Conservation (phyloP, 2,329 filamentous ascomycete genomes). For the Colletotrichum sp. region DNA sequence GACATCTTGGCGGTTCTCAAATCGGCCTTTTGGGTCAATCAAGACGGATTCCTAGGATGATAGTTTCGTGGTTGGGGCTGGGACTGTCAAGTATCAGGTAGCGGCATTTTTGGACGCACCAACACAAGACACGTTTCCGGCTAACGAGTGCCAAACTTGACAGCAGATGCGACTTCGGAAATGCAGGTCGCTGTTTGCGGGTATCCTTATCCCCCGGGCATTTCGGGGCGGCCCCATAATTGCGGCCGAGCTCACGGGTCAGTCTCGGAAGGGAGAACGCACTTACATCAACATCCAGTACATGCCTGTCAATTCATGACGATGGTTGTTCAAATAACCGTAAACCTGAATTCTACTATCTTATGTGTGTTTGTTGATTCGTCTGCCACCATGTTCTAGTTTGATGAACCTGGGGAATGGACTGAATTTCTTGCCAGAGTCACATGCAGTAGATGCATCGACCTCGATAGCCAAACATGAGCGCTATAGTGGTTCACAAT, state of each 20-base stretch:
- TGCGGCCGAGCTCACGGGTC: neutral
- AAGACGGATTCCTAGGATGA: rapidly evolving
- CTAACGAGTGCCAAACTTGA: neutral
- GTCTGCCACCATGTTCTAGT: neutral
- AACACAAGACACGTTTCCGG: neutral
- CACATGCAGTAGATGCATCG: no score
- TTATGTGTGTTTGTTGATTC: neutral
- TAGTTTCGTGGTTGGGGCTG: neutral
- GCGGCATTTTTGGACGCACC: neutral
- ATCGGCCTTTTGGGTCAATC: neutral
- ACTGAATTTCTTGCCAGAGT: neutral
- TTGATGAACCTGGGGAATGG: neutral
- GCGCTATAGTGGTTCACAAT: no score
- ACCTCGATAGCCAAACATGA: no score
- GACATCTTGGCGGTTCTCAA: neutral
- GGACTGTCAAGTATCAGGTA: rapidly evolving
- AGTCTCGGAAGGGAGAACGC: neutral
- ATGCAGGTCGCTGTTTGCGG: neutral
- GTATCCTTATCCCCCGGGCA: neutral
- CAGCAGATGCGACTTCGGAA: neutral
- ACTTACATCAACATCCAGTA: neutral
- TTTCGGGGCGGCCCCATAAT: neutral
- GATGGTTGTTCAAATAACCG: neutral
- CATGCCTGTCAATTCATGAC: neutral
- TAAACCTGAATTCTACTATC: no score